Evolutionary conservation across 2,329 filamentous ascomycete species (phyloP).

Genomic region (Penicillium palitans): DNA sequence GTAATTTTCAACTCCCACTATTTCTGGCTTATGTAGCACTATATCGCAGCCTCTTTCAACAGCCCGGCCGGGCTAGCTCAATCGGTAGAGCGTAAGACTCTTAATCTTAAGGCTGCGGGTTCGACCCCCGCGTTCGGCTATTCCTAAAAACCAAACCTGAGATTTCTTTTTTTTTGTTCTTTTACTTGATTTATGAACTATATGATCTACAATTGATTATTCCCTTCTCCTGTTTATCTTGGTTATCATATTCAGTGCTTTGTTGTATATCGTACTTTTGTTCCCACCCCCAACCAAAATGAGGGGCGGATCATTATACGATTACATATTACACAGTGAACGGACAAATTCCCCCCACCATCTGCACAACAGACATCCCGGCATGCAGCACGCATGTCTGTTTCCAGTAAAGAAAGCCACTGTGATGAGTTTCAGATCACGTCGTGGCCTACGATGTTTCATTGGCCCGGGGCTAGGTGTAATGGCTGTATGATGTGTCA

Average conservation of each 20-base stretch:
- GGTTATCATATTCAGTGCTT: not conserved
- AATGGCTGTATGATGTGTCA: slow-evolving; percentile 3
- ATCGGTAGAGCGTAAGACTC: slow-evolving; percentile 44
- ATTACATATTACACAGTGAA: not conserved
- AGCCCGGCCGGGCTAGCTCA: slow-evolving; percentile 48
- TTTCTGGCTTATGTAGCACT: not conserved
- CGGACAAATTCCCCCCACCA: slow-evolving; percentile 1
- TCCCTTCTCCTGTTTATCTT: not conserved
- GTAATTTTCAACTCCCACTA: too few species aligned
- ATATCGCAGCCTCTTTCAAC: not conserved
- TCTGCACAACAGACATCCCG: slow-evolving; percentile 11
- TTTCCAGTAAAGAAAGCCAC: slow-evolving; percentile 9
- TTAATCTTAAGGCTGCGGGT: slow-evolving; percentile 41
- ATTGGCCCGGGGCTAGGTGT: slow-evolving; percentile 2
- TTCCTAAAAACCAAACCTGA: slow-evolving; percentile 23
- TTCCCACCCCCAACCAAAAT: not conserved
- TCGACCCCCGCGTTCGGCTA: slow-evolving; percentile 46
- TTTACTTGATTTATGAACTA: slow-evolving; percentile 16
- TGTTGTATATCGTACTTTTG: not conserved
- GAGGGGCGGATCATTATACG: not conserved
- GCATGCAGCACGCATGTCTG: not conserved
- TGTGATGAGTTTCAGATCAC: slow-evolving; percentile 10
- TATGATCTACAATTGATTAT: not conserved
- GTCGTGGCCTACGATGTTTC: not conserved
- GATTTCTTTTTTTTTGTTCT: slow-evolving; percentile 13